These are phyloP conservation scores for Sarocladium strictum DNA, from an alignment of 2,329 filamentous ascomycete species.

Conservation along the genomic window DNA sequence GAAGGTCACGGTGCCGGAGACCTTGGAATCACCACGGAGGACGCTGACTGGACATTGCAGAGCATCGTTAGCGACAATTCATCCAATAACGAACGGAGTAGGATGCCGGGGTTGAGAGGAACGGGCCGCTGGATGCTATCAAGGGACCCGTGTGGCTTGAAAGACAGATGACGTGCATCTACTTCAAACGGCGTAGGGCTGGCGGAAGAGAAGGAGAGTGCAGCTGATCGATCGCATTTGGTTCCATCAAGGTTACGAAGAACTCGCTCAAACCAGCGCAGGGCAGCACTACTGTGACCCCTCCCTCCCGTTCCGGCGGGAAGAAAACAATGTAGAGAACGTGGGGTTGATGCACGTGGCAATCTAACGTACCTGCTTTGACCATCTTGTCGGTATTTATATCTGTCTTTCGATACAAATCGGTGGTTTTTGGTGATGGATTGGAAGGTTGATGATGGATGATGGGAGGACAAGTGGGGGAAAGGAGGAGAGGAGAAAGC, in stretches of 20 bases:
- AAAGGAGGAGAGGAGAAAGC: slow-evolving; percentile 1
- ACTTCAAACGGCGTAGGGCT: not conserved
- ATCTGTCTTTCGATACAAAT: slow-evolving; percentile 15
- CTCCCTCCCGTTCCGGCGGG: slow-evolving; percentile 16
- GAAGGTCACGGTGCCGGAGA: slow-evolving; percentile 90
- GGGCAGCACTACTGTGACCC: slow-evolving; percentile 15
- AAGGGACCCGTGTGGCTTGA: not conserved
- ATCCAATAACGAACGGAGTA: not conserved
- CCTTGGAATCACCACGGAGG: slow-evolving; percentile 94
- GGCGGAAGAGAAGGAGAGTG: not conserved
- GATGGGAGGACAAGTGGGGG: not conserved
- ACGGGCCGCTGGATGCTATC: slow-evolving; percentile 5
- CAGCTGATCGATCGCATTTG: not conserved
- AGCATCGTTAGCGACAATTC: slow-evolving; percentile 16
- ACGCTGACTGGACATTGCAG: slow-evolving; percentile 66
- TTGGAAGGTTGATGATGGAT: slow-evolving; percentile 12
- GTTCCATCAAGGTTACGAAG: slow-evolving; percentile 18
- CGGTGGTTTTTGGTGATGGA: slow-evolving; percentile 10
- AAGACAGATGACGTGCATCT: not conserved
- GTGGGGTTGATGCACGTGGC: slow-evolving; percentile 15
- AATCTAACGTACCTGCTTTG: slow-evolving; percentile 76
- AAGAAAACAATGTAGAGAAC: slow-evolving; percentile 20
- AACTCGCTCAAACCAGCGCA: slow-evolving; percentile 59
- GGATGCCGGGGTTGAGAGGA: not conserved
- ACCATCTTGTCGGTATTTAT: slow-evolving; percentile 76